Evolutionary conservation across 2,329 filamentous ascomycete species (phyloP).

Genomic region (Phoma sp.): DNA sequence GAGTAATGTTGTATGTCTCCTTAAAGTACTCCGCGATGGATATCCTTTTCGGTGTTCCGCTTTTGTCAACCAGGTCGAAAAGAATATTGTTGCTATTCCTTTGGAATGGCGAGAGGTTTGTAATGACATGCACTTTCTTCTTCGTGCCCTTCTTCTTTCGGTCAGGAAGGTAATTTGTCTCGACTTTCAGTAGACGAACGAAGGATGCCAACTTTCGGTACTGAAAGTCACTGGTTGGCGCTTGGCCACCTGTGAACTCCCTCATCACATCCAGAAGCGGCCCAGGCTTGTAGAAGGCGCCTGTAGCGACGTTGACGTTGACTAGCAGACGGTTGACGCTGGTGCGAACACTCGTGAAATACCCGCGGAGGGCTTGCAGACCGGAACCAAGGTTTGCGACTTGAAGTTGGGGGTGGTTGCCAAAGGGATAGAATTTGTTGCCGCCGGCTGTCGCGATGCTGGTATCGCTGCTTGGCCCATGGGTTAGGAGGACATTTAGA

Average conservation of each 20-base stretch:
- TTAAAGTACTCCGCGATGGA: slow-evolving; percentile 33
- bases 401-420: slow-evolving; percentile 57
- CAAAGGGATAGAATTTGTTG: slow-evolving; percentile 55
- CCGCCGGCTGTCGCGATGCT: slow-evolving; percentile 57
- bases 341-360: slow-evolving; percentile 67
- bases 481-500: slow-evolving; percentile 65
- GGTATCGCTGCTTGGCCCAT: slow-evolving; percentile 53
- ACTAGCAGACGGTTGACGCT: slow-evolving; percentile 65
- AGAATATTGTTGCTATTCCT: slow-evolving; percentile 43
- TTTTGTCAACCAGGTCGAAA: slow-evolving; percentile 22
- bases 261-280: slow-evolving; percentile 47
- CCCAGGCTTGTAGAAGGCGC: slow-evolving; percentile 63
- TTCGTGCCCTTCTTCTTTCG: slow-evolving; percentile 43
- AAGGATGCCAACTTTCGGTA: slow-evolving; percentile 38
- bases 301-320: slow-evolving; percentile 69
- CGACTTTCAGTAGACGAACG: slow-evolving; percentile 49
- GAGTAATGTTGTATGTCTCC: slow-evolving; percentile 29
- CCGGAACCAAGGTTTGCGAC: slow-evolving; percentile 56
- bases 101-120: slow-evolving; percentile 42
- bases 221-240: slow-evolving; percentile 9
- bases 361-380: slow-evolving; percentile 66
- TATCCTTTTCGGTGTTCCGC: slow-evolving; percentile 19
- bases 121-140: slow-evolving; percentile 50
- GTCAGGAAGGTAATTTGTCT: slow-evolving; percentile 50
- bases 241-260: slow-evolving; percentile 24